These are phyloP conservation scores for Talaromyces thailandensis DNA, from an alignment of 495 filamentous ascomycete genomes.

Conservation along the genomic window DNA sequence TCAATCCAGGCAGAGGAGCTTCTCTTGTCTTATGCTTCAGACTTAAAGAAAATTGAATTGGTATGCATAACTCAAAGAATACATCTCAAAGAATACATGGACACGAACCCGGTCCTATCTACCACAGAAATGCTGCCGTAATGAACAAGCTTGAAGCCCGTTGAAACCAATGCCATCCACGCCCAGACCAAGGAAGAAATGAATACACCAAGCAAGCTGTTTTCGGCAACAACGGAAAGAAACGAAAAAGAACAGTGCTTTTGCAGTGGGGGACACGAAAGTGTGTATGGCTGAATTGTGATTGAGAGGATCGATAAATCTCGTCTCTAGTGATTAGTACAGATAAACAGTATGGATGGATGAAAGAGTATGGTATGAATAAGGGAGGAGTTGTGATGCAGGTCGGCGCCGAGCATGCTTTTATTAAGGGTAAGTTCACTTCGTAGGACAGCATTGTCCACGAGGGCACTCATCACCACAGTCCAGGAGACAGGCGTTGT, in stretches of 20 bases:
- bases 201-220: neutral
- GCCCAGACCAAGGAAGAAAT: neutral
- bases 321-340: neutral
- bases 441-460: constrained; percentile 61
- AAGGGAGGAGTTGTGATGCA: neutral
- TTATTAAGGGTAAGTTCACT: constrained; percentile 4
- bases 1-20: too few species aligned
- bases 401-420: neutral
- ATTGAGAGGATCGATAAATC: neutral
- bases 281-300: neutral
- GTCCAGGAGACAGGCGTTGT: constrained; percentile 67
- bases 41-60: neutral
- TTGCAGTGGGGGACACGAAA: neutral
- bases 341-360: constrained; percentile 1
- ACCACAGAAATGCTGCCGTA: neutral
- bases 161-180: neutral
- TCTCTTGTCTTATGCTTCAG: too few species aligned
- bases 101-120: neutral
- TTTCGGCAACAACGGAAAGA: neutral
- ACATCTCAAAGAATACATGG: neutral
- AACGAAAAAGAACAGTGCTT: neutral
- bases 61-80: neutral
- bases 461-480: constrained; percentile 76
- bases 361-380: neutral
- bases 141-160: neutral